Base-by-base conservation (phyloP, 2,329 filamentous ascomycete species). In the Ampelomyces quisqualis region DNA sequence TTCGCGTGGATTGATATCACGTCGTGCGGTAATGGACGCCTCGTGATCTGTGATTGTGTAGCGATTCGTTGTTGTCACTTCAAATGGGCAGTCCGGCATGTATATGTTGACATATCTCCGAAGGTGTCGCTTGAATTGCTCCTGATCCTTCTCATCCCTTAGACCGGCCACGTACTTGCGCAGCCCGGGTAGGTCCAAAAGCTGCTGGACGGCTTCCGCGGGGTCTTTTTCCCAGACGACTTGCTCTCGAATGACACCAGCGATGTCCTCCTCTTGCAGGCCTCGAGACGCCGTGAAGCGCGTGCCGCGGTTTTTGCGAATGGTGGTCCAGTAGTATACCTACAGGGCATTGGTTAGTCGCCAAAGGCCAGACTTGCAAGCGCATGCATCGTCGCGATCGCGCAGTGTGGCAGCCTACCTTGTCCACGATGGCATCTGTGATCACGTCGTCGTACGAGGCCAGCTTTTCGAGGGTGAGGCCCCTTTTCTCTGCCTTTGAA, bases 321-420 rank as follows among this genome's bases (percentile, higher is more conserved):
- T 95, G 3, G 81, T 87, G 5, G 91, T 91, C 91, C 93, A 97
- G 75, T 93, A 98, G 70, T 88, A 96, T 7, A 89, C 85, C 91
- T 96, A 53, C 30, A 35, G 29, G 11, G 47, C 36, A 33, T 18
- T 32, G 27, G 37, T 62, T 40, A 60, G 55, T 32, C 24, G 8
- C 15, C n/a, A 29, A 32, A 31, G 28, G 49, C 35, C 14, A 13
- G 24, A 32, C 13, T 18, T 14, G 29, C 41, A 38, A 23, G 47
- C 55, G 49, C 47, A 44, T 39, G 29, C 18, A 10, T 13, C 20
- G 39, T 33, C 46, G 47, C 43, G 37, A 11, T 20, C 22, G 23
- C 13, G 14, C 18, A 30, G 27, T 27, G 26, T 7, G 22, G 15
- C 30, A 38, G 40, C 86, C 72, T 79, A 96, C 91, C 73, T 91